Conservation (phyloP, 1,139 yeast species). For the Geotrichum fermentans region DNA sequence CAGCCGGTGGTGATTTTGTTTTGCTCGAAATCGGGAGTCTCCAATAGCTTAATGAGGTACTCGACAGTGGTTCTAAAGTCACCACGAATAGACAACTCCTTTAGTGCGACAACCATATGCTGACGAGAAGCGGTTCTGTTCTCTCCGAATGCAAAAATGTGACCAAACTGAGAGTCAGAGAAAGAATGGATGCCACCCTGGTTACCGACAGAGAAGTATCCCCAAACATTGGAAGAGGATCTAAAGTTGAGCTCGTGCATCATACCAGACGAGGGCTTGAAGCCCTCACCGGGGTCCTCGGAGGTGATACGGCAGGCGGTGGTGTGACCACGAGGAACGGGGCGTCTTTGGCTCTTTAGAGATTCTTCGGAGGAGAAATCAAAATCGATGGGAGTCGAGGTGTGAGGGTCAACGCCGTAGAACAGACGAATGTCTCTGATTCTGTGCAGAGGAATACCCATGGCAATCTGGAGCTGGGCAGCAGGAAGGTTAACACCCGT, state of each 20-base stretch:
- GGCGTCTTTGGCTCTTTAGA: constrained; percentile 76
- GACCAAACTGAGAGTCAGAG: constrained; percentile 98
- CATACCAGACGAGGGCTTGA: constrained; percentile 96
- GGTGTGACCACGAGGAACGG: constrained; percentile 95
- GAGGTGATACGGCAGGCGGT: constrained; percentile 98
- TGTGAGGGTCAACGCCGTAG: constrained; percentile 95
- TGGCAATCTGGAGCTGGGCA: constrained; percentile 96
- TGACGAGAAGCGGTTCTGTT: constrained; percentile 96
- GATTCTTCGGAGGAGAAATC: constrained; percentile 74
- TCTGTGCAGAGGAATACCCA: constrained; percentile 97
- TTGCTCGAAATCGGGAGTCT: constrained; percentile 93
- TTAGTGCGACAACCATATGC: constrained; percentile 97
- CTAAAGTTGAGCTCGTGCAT: constrained; percentile 93
- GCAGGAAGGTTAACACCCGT: constrained; percentile 97
- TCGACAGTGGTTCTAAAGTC: constrained; percentile 98
- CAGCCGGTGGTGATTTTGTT: constrained; percentile 97
- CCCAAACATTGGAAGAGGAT: constrained; percentile 98
- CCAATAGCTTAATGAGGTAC: constrained; percentile 86
- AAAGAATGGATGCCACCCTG: constrained; percentile 96
- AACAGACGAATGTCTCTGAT: constrained; percentile 85
- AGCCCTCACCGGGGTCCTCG: constrained; percentile 98
- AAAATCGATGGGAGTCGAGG: constrained; percentile 84
- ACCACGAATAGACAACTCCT: constrained; percentile 94
- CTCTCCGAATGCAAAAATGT: constrained; percentile 97
- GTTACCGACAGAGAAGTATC: constrained; percentile 94